These are phyloP conservation scores for Samsoniella hepiali DNA, from an alignment of 2,329 filamentous ascomycete species.

Conservation along the genomic window DNA sequence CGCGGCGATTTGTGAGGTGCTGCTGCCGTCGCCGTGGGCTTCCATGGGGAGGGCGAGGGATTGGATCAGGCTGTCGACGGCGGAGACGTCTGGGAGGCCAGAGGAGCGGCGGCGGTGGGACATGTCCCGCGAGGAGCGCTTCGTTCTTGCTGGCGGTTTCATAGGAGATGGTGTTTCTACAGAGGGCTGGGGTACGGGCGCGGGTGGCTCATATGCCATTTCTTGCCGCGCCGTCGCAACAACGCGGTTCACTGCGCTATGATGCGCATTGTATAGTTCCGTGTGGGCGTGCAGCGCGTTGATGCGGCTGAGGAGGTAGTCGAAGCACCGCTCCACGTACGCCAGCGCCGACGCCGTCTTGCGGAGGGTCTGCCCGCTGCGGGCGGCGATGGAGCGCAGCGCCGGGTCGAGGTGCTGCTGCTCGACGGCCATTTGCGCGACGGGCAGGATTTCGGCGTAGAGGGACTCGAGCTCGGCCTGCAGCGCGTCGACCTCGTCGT, in stretches of 20 bases:
- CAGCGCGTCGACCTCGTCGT: slow-evolving; percentile 47
- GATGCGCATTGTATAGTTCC: slow-evolving; percentile 46
- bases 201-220: slow-evolving; percentile 31
- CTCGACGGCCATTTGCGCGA: slow-evolving; percentile 68
- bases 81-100: slow-evolving; percentile 35
- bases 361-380: slow-evolving; percentile 41
- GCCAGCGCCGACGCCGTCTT: slow-evolving; percentile 46
- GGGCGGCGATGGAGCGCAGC: slow-evolving; percentile 42
- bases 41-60: slow-evolving; percentile 45
- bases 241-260: slow-evolving; percentile 37
- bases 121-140: slow-evolving; percentile 18
- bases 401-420: slow-evolving; percentile 64
- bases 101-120: slow-evolving; percentile 34
- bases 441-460: slow-evolving; percentile 65
- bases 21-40: slow-evolving; percentile 27
- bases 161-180: slow-evolving; percentile 31
- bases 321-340: slow-evolving; percentile 53
- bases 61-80: slow-evolving; percentile 48
- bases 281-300: slow-evolving; percentile 40
- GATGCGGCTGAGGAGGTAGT: slow-evolving; percentile 48
- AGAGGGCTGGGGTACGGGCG: slow-evolving; percentile 11
- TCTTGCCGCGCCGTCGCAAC: slow-evolving; percentile 44
- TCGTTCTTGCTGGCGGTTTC: slow-evolving; percentile 31
- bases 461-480: slow-evolving; percentile 67
- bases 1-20: slow-evolving; percentile 26